Percentiles rank a stretch among this genome's conserved stretches.
phyloP scores from a whole-genome alignment of 805 yeast genomes.

The Debaryomyces maramus region DNA sequence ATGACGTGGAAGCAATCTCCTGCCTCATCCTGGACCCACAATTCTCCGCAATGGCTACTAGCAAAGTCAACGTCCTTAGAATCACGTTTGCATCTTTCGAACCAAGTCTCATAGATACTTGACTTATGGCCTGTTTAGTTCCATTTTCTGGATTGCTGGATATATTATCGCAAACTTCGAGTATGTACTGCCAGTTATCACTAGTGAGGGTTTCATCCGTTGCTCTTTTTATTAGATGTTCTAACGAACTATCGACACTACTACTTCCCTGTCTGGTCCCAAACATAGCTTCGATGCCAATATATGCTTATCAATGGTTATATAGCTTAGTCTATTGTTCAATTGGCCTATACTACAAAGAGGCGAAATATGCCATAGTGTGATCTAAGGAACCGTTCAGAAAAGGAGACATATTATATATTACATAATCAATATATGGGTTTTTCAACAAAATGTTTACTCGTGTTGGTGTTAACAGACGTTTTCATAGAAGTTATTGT shows the following conservation, averaged over 20 bases:
- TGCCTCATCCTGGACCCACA: slow-evolving; percentile 48
- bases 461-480: too few species aligned
- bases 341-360: too few species aligned
- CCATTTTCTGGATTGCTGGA: slow-evolving; percentile 37
- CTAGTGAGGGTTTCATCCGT: slow-evolving; percentile 42
- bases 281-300: slow-evolving; percentile 3
- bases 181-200: slow-evolving; percentile 46
- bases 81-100: slow-evolving; percentile 42
- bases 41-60: slow-evolving; percentile 43
- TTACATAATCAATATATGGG: too few species aligned
- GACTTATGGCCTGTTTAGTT: slow-evolving; percentile 32
- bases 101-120: slow-evolving; percentile 23
- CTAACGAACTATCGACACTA: slow-evolving; percentile 10
- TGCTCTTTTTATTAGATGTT: slow-evolving; percentile 31
- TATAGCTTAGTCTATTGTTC: too few species aligned
- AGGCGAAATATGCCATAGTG: too few species aligned
- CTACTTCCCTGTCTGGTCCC: slow-evolving; percentile 2
- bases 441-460: too few species aligned
- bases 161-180: slow-evolving; percentile 43
- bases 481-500: too few species aligned
- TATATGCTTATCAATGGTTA: too few species aligned
- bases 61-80: slow-evolving; percentile 35
- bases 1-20: slow-evolving; percentile 40
- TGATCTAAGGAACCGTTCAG: too few species aligned
- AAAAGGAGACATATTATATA: too few species aligned